Percentiles rank a stretch among this genome's conserved stretches.
These are phyloP conservation scores for Penicillium coprophilum DNA, from an alignment of 495 filamentous ascomycete species.

Conservation along the genomic window DNA sequence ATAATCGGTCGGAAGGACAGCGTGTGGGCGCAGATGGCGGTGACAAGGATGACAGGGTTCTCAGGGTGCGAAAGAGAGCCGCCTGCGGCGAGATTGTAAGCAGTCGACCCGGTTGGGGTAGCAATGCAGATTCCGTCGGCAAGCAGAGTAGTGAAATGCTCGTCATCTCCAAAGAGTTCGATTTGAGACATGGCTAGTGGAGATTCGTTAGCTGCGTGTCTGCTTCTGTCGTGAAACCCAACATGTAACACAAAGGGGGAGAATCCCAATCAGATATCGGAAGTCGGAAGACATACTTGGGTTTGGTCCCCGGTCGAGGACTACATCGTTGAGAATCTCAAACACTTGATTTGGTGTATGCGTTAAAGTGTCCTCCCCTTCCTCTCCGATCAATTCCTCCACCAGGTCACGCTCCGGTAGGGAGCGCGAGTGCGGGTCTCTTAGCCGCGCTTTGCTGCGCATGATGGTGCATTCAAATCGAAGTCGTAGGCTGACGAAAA, in stretches of 20 bases:
- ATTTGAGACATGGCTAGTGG: slow-evolving; percentile 75
- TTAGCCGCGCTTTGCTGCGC: slow-evolving; percentile 60
- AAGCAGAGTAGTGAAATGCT: slow-evolving; percentile 85
- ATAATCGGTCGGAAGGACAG: slow-evolving; percentile 95
- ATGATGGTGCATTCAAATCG: slow-evolving; percentile 95
- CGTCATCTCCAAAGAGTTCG: slow-evolving; percentile 92
- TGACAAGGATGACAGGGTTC: slow-evolving; percentile 94
- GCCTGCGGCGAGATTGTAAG: slow-evolving; percentile 95
- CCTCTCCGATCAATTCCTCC: slow-evolving; percentile 83
- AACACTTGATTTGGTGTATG: slow-evolving; percentile 77
- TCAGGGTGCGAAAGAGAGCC: slow-evolving; percentile 95
- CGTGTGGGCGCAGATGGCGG: slow-evolving; percentile 94
- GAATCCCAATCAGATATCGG: not conserved
- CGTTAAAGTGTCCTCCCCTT: slow-evolving; percentile 73
- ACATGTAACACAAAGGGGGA: not conserved
- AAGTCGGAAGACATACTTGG: slow-evolving; percentile 56
- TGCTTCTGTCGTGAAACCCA: slow-evolving; percentile 1
- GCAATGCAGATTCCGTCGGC: slow-evolving; percentile 89
- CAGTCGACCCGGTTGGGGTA: slow-evolving; percentile 90
- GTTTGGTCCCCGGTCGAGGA: slow-evolving; percentile 90
- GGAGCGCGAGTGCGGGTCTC: slow-evolving; percentile 24
- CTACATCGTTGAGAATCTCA: slow-evolving; percentile 90
- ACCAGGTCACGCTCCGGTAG: slow-evolving; percentile 65
- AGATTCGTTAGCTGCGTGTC: slow-evolving; percentile 26
- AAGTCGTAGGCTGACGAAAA: slow-evolving; percentile 82